A percentile compares a stretch with the other conserved stretches of the same genome.
These are phyloP conservation scores for Ceratocystis harringtonii DNA, from an alignment of 2,329 filamentous ascomycete species.

Conservation along the genomic window DNA sequence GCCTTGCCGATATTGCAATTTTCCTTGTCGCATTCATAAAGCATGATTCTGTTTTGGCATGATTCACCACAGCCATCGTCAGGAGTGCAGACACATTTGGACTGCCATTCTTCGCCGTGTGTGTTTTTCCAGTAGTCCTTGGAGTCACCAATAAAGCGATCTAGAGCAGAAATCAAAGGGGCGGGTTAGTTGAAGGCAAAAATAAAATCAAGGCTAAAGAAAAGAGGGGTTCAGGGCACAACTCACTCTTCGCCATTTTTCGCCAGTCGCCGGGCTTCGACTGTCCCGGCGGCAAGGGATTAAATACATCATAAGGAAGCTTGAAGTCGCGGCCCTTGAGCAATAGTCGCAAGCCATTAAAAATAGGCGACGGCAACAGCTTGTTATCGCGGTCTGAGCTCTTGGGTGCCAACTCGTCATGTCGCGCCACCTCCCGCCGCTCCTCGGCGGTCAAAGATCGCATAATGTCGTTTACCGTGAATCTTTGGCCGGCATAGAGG, in stretches of 20 bases:
- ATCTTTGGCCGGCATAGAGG: constrained; percentile 70
- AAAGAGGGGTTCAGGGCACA: not conserved
- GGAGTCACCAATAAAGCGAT: constrained; percentile 81
- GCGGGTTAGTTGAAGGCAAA: not conserved
- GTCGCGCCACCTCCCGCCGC: constrained; percentile 34
- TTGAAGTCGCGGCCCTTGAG: constrained; percentile 68
- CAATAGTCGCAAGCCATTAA: constrained; percentile 55
- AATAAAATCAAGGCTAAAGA: too few relatives aligned
- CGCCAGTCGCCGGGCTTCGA: constrained; percentile 89
- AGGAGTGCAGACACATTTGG: constrained; percentile 60
- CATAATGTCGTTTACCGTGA: constrained; percentile 30
- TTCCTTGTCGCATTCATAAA: constrained; percentile 83
- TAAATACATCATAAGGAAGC: constrained; percentile 79
- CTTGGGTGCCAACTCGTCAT: not conserved
- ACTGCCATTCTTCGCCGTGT: constrained; percentile 52
- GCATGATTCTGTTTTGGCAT: constrained; percentile 92
- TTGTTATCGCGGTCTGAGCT: constrained; percentile 36
- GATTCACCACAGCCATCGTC: constrained; percentile 74
- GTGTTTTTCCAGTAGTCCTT: constrained; percentile 66
- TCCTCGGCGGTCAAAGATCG: constrained; percentile 36
- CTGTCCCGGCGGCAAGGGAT: constrained; percentile 69
- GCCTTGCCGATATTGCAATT: constrained; percentile 72
- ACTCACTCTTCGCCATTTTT: constrained; percentile 77
- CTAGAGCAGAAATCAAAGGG: constrained; percentile 32
- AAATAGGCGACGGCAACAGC: constrained; percentile 62